Conservation (phyloP, 257 asterid species). For the Voacanga thouarsii region DNA sequence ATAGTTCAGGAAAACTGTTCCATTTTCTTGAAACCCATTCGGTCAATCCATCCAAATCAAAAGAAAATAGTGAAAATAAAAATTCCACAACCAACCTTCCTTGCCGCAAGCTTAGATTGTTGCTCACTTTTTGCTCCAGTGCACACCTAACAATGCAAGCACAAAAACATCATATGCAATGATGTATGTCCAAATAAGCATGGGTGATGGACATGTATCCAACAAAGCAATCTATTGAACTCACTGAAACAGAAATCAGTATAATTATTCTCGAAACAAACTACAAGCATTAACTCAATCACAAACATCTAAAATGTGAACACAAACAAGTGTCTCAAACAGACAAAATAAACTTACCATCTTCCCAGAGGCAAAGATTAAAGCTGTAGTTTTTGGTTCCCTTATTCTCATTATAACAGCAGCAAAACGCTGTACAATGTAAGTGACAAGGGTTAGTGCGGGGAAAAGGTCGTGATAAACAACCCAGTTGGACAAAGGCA, state of each 20-base stretch:
- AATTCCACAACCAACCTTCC: slow-evolving; percentile 24
- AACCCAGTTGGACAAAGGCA: neutral
- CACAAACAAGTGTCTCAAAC: neutral
- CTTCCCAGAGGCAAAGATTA: slow-evolving; percentile 47
- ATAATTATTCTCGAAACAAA: neutral
- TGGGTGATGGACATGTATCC: neutral
- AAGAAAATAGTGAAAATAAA: neutral
- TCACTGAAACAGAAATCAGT: neutral
- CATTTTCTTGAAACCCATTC: neutral
- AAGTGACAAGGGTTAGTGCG: neutral
- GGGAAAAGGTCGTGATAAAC: neutral
- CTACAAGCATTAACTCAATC: neutral
- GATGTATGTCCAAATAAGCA: neutral
- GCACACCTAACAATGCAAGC: slow-evolving; percentile 20
- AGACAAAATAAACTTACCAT: slow-evolving; percentile 28
- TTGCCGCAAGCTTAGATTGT: slow-evolving; percentile 33
- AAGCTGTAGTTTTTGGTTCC: slow-evolving; percentile 45
- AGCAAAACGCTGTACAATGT: slow-evolving; percentile 37
- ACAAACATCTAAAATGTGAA: neutral
- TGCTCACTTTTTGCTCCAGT: slow-evolving; percentile 39
- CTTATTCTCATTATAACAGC: slow-evolving; percentile 50
- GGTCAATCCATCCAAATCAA: neutral
- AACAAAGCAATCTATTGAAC: neutral
- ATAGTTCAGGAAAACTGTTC: neutral
- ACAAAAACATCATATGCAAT: neutral